Percentiles rank a stretch among this genome's conserved stretches.
These are phyloP conservation scores for Proliferodiscus dingleyae DNA, from an alignment of 2,329 filamentous ascomycete species.

Conservation along the genomic window DNA sequence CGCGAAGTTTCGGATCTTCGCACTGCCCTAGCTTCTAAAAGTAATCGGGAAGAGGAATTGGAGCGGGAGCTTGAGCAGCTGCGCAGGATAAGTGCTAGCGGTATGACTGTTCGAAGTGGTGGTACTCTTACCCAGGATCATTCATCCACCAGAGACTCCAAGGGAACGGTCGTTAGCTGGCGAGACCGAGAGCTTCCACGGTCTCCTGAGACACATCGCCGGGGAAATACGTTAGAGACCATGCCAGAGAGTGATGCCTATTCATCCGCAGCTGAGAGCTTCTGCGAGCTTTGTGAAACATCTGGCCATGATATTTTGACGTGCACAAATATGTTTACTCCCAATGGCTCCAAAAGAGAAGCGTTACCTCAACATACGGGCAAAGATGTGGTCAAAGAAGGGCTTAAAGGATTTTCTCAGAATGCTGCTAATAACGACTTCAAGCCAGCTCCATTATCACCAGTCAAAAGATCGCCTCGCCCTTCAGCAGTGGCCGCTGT, in stretches of 20 bases:
- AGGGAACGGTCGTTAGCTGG: conserved; percentile 57
- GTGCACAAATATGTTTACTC: conserved; percentile 78
- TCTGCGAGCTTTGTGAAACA: conserved; percentile 90
- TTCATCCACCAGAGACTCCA: conserved; percentile 60
- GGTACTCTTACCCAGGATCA: conserved; percentile 39
- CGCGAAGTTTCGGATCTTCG: conserved; percentile 76
- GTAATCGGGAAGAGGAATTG: conserved; percentile 72
- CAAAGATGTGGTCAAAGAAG: conserved; percentile 37
- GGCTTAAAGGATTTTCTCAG: conserved; percentile 37
- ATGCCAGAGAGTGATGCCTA: conserved; percentile 68
- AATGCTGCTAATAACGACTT: conserved; percentile 37
- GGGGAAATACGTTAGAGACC: conserved; percentile 55
- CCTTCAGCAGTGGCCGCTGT: conserved; percentile 37
- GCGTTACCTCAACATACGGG: conserved; percentile 25
- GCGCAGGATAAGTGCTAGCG: conserved; percentile 40
- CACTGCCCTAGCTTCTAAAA: conserved; percentile 66
- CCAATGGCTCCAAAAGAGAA: conserved; percentile 19
- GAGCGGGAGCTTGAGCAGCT: conserved; percentile 73
- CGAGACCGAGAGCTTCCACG: conserved; percentile 41
- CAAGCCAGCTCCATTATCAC: conserved; percentile 52
- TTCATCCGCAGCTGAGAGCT: conserved; percentile 63
- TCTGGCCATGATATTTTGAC: conserved; percentile 89
- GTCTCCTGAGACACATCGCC: conserved; percentile 42
- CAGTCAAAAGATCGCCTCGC: conserved; percentile 40
- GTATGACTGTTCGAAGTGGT: conserved; percentile 42